Percentiles rank a stretch among this genome's conserved stretches.
These are phyloP conservation scores for Leucosporidium yakuticum DNA, from an alignment of 768 basidiomycete genomes.

Conservation along the genomic window DNA sequence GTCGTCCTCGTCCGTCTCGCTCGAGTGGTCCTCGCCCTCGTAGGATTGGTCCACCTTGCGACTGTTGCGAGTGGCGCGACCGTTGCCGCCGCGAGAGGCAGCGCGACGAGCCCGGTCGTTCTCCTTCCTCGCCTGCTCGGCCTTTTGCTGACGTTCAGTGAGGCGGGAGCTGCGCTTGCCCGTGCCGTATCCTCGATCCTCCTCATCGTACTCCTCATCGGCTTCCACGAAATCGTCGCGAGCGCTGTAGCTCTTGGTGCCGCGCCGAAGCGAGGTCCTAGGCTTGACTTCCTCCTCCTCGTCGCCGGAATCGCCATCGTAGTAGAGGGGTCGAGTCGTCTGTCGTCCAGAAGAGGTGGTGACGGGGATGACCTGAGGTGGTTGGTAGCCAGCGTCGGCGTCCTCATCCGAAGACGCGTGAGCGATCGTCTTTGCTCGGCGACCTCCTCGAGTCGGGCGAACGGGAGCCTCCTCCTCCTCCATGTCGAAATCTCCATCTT, in stretches of 20 bases:
- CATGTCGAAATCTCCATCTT: not conserved
- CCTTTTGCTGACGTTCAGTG: not conserved
- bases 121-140: conserved; percentile 1
- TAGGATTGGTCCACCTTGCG: conserved; percentile 8
- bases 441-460: not conserved
- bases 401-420: not conserved
- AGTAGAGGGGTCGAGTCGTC: not conserved
- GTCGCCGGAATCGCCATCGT: not conserved
- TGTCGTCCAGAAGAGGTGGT: not conserved
- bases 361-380: not conserved
- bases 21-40: conserved; percentile 23
- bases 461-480: not conserved
- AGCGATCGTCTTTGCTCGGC: not conserved
- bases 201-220: conserved; percentile 16
- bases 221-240: conserved; percentile 7
- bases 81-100: not conserved
- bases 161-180: not conserved
- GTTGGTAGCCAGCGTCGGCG: not conserved
- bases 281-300: conserved; percentile 8
- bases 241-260: not conserved
- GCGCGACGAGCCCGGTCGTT: not conserved
- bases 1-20: conserved; percentile 16
- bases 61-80: conserved; percentile 2
- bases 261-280: not conserved
- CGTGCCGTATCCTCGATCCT: not conserved